Evolutionary conservation across 1,284 basidiomycete species (phyloP).

Genomic region (Ustilago trichophora): DNA sequence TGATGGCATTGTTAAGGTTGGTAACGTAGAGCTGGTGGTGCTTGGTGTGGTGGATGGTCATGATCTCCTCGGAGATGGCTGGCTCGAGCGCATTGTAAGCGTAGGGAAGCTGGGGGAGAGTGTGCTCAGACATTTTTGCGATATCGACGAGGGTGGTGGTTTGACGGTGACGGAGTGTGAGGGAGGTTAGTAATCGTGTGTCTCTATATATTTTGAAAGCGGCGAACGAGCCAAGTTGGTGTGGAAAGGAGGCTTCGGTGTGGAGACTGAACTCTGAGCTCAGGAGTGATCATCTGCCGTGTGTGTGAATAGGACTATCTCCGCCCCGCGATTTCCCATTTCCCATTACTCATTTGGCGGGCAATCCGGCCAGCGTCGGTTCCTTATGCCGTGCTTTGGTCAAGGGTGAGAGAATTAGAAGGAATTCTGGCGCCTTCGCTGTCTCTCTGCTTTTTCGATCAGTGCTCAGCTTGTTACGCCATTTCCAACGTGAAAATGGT

Average conservation of each 20-base stretch:
- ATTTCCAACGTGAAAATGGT: too few species aligned
- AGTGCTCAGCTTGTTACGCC: constrained; percentile 13
- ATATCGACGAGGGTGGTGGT: too few species aligned
- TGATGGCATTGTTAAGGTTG: constrained; percentile 76
- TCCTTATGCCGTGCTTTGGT: not conserved
- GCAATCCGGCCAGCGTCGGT: not conserved
- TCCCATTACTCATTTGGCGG: too few species aligned
- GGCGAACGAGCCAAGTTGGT: constrained; percentile 34
- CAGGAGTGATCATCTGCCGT: too few species aligned
- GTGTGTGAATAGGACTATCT: too few species aligned
- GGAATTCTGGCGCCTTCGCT: constrained; percentile 19
- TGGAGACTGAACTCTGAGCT: too few species aligned
- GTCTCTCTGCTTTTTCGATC: constrained; percentile 14
- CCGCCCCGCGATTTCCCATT: too few species aligned
- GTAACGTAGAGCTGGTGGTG: constrained; percentile 76
- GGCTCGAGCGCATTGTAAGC: constrained; percentile 88
- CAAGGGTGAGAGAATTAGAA: not conserved
- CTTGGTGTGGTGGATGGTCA: constrained; percentile 86
- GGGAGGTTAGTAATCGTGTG: too few species aligned
- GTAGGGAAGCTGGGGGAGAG: constrained; percentile 88
- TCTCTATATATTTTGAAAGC: constrained; percentile 14
- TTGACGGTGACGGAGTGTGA: too few species aligned
- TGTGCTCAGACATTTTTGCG: constrained; percentile 69
- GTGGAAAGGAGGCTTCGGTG: not conserved
- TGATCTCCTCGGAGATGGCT: constrained; percentile 76